Conservation (phyloP, 495 filamentous ascomycete genomes). For the Neurospora discreta region DNA sequence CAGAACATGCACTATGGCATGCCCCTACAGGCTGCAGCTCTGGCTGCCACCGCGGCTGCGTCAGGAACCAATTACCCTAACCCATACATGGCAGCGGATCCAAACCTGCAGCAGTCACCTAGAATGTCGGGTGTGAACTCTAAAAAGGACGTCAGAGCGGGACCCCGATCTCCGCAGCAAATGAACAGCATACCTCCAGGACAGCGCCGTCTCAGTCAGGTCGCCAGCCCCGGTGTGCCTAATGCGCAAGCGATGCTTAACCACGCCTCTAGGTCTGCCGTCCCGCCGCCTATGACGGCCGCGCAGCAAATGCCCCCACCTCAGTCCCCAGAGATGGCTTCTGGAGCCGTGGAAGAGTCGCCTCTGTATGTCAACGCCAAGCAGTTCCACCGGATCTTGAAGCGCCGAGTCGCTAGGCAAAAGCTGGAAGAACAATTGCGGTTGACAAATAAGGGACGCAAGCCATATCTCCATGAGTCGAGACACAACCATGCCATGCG, state of each 20-base stretch:
- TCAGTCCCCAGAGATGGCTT: slow-evolving; percentile 71
- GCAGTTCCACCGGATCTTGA: slow-evolving; percentile 95
- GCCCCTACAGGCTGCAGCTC: slow-evolving; percentile 53
- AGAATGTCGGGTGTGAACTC: slow-evolving; percentile 37
- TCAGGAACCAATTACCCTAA: slow-evolving; percentile 46
- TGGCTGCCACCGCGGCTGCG: slow-evolving; percentile 59
- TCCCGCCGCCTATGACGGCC: slow-evolving; percentile 37
- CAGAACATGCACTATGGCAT: slow-evolving; percentile 52
- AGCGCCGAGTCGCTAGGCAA: slow-evolving; percentile 84
- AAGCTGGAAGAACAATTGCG: slow-evolving; percentile 84
- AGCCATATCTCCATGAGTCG: slow-evolving; percentile 98
- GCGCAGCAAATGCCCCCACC: slow-evolving; percentile 48
- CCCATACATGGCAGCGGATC: slow-evolving; percentile 42
- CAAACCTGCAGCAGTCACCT: slow-evolving; percentile 48
- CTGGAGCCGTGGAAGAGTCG: slow-evolving; percentile 73
- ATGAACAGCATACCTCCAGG: slow-evolving; percentile 39
- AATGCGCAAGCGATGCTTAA: slow-evolving; percentile 47
- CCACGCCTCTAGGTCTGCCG: slow-evolving; percentile 32
- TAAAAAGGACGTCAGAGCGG: slow-evolving; percentile 45
- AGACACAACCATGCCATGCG: slow-evolving; percentile 98
- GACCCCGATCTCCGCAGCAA: slow-evolving; percentile 50
- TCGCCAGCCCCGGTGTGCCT: slow-evolving; percentile 51
- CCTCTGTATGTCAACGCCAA: slow-evolving; percentile 97
- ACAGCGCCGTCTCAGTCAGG: slow-evolving; percentile 50
- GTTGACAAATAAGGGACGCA: slow-evolving; percentile 86